Base-by-base conservation (phyloP, 768 basidiomycete species). In the Clavaria fumosa region DNA sequence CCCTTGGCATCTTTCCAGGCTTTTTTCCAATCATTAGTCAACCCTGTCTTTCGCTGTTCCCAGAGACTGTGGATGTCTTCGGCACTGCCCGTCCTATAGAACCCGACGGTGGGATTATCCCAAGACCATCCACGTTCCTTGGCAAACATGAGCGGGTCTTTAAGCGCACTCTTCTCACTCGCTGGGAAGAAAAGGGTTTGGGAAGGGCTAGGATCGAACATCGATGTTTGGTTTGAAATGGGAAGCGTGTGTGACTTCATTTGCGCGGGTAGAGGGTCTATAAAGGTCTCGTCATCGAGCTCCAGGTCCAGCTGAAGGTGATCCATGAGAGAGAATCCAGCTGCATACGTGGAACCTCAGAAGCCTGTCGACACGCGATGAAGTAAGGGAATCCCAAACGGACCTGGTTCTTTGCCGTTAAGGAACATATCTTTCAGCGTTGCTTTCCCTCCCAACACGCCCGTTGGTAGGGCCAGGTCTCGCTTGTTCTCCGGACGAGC, bases 21-120 rank as follows among this genome's bases (percentile, higher is more conserved):
- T 49, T 71, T 70, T 58, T 82, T 84, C 83, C 84, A 86, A 34
- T 72, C 78, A 43, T 56, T 62, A 37, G 84, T 86, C 53, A 86
- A 53, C 37, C 73, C 70, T 0, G 62, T 65, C 48, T 75, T 78
- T 32, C 62, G 57, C n/a, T 60, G 67, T 48, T 86, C 83, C 82
- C 85, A 86, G 37, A 63, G 56, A 44, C 64, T 63, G 34, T 68
- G 63, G 23, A 83, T 78, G 47, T 75, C 72, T n/a, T 72, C 70
- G 26, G 66, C 62, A 11, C 60, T 66, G 40, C 64, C 62, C 2
- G 69, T 70, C 27, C 69, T 54, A 42, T 57, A 65, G 49, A 78
- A 72, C 36, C 53, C 61, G 3, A 61, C 53, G 3, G 45, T 45
- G 6, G 58, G 52, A 47, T 59, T 56, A 31, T 61, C 54, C 66